Base-by-base conservation (phyloP, 1,284 basidiomycete species). In the Microbotryomycetes sp. region DNA sequence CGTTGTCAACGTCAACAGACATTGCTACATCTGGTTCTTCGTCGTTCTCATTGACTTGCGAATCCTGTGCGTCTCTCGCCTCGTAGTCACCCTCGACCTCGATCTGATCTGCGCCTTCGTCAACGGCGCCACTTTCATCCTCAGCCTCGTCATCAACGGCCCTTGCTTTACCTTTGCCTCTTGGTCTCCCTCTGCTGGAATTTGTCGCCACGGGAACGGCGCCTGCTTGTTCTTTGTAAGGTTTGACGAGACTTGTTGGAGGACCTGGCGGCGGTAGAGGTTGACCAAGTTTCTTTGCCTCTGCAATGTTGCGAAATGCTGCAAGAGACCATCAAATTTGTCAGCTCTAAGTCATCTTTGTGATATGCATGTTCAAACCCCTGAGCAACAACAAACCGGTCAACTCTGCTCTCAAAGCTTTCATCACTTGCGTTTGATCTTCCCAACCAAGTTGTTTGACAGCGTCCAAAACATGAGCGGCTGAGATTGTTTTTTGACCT, bases 31-130 rank as follows among this genome's bases (percentile, higher is more conserved):
- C 72, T 12, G n/a, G n/a, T n/a, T 69, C 68, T 32, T 71, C 68
- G 14, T 70, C 71, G 28, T 68, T 71, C 9, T 69, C 72, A 45
- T 72, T 71, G n/a, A 66, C 66, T 32, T 70, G 71, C 26, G 73
- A 72, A 7, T 72, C 71, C 57, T 72, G 74, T 3, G 70, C 69
- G 19, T 71, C 71, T 9, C 72, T 63, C 22, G 72, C 75, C 47
- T 72, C 71, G 60, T 75, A 74, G 19, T 74, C 73, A 23, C 72
- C 72, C 31, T 72, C 62, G 7, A 54, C 56, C 30, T 54, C 29
- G 29, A 28, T 49, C 30, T 30, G 70, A 14, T 71, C 71, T 48
- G 69, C 74, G 23, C 67, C 62, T 19, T 45, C 30, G 56, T 16
- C 23, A 22, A 26, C 46, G 42, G 22, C 19, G 22, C 46, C 49